Conservation (phyloP, 768 basidiomycete species). For the Lepiota venenata region DNA sequence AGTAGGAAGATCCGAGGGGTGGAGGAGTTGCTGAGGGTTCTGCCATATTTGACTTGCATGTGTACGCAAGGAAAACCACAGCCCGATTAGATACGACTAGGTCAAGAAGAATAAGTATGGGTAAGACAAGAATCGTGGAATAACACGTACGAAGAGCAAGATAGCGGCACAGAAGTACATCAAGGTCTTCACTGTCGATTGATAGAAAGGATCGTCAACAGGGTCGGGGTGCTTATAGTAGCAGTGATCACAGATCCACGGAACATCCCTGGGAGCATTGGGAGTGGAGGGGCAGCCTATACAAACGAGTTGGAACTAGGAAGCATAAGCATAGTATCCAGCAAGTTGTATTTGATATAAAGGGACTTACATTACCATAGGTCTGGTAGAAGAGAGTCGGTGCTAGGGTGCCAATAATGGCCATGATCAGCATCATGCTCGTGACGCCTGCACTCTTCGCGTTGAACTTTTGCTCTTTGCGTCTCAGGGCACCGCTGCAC, state of each 20-base stretch:
- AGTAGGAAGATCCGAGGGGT: slow-evolving; percentile 57
- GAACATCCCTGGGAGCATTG: slow-evolving; percentile 33
- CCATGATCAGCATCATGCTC: slow-evolving; percentile 99
- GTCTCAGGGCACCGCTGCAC: slow-evolving; percentile 82
- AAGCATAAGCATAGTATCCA: slow-evolving; percentile 13
- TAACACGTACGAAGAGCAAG: slow-evolving; percentile 74
- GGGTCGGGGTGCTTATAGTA: slow-evolving; percentile 96
- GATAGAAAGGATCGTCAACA: slow-evolving; percentile 92
- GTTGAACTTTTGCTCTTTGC: slow-evolving; percentile 98
- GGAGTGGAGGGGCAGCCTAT: slow-evolving; percentile 66
- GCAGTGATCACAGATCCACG: slow-evolving; percentile 90
- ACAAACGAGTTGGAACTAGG: slow-evolving; percentile 85
- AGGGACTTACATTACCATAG: slow-evolving; percentile 84
- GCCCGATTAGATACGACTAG: slow-evolving; percentile 93
- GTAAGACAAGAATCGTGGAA: not conserved
- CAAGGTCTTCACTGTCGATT: slow-evolving; percentile 88
- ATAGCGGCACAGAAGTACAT: slow-evolving; percentile 96
- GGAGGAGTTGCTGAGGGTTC: slow-evolving; percentile 84
- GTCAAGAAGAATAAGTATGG: slow-evolving; percentile 7
- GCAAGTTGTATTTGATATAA: not conserved
- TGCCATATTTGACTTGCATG: slow-evolving; percentile 99
- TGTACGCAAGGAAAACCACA: slow-evolving; percentile 98
- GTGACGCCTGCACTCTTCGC: slow-evolving; percentile 99
- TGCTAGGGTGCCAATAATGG: slow-evolving; percentile 92
- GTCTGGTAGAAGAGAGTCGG: slow-evolving; percentile 98